Evolutionary conservation across 257 asterid genomes (phyloP), one percentile per base, ranked within the genome.

Genomic region (Petrea volubilis): DNA sequence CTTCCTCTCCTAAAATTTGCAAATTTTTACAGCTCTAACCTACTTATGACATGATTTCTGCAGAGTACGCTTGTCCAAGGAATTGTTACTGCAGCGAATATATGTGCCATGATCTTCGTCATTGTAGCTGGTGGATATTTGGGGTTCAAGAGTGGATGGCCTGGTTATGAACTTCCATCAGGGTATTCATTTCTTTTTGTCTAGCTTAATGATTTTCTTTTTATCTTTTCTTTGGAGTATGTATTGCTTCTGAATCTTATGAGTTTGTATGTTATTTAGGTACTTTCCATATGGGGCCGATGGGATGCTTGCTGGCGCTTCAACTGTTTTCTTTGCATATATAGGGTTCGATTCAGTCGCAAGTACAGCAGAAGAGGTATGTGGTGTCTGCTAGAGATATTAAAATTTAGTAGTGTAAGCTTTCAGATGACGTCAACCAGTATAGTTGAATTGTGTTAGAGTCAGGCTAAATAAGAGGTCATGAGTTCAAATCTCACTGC

Each of bases 251-350:
- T 60, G 40, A 72, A 55, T 64, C 50, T 43, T 50, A 47, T 17
- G 61, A 64, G 47, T 34, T 33, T 50, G 53, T 17, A 67, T 68
- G 47, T 34, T 33, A 40, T 28, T 47, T 66, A 91, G 97, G 67
- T 90, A 91, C 83, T 82, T 88, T 40, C 96, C 96, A 7, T 91
- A 73, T 64, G 96, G 97, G 53, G 95, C 84, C 15, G 87, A 95
- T 87, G 99, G 99, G 73, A 85, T 95, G 98, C 97, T 95, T 81
- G 96, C 99, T 71, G 99, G 99, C 60, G 96, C 99, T 64, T 91
- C 99, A 59, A 95, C 99, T 10, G 99, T 95, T 69, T 95, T 91
- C 84, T 95, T 95, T 82, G 94, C 99, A 11, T 95, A 65, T 74
- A 84, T 92, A 68, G 99, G 99, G 49, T 95, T 95, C 71, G 99